Conservation (phyloP, 2,329 filamentous ascomycete species). For the Stromatinia cepivora region DNA sequence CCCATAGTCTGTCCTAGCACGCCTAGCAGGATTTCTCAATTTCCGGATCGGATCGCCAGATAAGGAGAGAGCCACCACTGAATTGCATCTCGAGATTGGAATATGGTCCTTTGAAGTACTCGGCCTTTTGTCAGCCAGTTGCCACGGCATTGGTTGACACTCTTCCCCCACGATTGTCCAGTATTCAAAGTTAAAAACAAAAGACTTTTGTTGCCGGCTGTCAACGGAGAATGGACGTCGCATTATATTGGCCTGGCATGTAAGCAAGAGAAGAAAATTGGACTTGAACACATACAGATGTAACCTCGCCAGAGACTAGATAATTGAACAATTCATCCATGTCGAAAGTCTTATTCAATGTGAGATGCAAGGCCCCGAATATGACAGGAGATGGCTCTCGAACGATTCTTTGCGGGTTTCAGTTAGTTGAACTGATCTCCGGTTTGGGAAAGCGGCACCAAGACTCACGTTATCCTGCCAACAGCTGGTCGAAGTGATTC, state of each 20-base stretch:
- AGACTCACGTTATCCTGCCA: conserved; percentile 32
- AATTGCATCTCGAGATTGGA: conserved; percentile 59
- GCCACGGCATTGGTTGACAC: conserved; percentile 60
- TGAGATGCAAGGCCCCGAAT: conserved; percentile 59
- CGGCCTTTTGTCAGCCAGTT: conserved; percentile 50
- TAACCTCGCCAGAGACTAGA: conserved; percentile 52
- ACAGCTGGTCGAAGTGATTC: conserved; percentile 29
- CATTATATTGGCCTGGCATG: conserved; percentile 27
- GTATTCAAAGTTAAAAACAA: conserved; percentile 66
- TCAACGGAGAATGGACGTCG: conserved; percentile 39
- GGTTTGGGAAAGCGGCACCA: neutral
- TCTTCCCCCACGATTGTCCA: conserved; percentile 60
- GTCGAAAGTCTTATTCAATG: conserved; percentile 58
- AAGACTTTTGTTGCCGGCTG: conserved; percentile 53
- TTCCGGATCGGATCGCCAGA: conserved; percentile 52
- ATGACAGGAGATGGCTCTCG: conserved; percentile 61
- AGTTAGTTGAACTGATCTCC: neutral
- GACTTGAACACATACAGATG: conserved; percentile 45
- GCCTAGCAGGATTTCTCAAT: conserved; percentile 51
- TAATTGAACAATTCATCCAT: conserved; percentile 60
- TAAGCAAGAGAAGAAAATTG: conserved; percentile 1
- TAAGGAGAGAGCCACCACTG: conserved; percentile 58
- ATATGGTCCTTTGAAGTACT: conserved; percentile 52
- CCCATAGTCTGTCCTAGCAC: conserved; percentile 51
- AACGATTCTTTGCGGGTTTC: conserved; percentile 44